Evolutionary conservation across 495 filamentous ascomycete genomes (phyloP).

Genomic region (Aspergillus ostianus): DNA sequence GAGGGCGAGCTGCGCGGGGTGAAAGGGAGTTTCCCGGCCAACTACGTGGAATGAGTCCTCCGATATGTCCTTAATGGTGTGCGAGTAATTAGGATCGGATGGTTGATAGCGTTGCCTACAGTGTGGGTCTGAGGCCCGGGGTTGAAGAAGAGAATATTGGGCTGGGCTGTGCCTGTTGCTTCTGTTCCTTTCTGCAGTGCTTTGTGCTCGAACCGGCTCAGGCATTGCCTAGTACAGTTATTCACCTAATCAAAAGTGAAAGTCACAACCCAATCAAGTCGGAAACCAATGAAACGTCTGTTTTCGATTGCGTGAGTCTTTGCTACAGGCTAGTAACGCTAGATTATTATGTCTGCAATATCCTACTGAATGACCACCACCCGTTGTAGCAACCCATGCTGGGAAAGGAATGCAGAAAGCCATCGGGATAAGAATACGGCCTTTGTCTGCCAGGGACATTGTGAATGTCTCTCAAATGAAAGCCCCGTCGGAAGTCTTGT

Average conservation of each 20-base stretch:
- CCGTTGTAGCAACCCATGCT: not conserved
- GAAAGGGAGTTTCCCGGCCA: slow-evolving; percentile 83
- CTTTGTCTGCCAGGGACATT: not conserved
- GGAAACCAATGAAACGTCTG: not conserved
- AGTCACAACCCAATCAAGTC: not conserved
- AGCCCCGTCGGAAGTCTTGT: slow-evolving; percentile 17
- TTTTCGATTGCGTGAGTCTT: not conserved
- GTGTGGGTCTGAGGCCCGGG: too few relatives aligned
- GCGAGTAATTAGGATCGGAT: not conserved
- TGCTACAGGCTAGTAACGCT: not conserved
- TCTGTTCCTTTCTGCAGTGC: too few relatives aligned
- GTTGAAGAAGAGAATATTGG: not conserved
- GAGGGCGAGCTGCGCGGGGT: slow-evolving; percentile 76
- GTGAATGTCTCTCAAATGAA: slow-evolving; percentile 24
- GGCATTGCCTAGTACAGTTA: not conserved
- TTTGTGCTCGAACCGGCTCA: not conserved
- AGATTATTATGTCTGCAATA: not conserved
- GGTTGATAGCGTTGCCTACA: not conserved
- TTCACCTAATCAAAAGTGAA: not conserved
- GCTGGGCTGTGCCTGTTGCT: not conserved
- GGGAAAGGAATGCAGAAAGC: not conserved
- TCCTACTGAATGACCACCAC: not conserved
- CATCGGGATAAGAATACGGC: not conserved
- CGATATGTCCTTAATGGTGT: not conserved
- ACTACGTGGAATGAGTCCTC: slow-evolving; percentile 59